phyloP scores from a whole-genome alignment of 2,329 filamentous ascomycete species.

The Botrytis squamosa region DNA sequence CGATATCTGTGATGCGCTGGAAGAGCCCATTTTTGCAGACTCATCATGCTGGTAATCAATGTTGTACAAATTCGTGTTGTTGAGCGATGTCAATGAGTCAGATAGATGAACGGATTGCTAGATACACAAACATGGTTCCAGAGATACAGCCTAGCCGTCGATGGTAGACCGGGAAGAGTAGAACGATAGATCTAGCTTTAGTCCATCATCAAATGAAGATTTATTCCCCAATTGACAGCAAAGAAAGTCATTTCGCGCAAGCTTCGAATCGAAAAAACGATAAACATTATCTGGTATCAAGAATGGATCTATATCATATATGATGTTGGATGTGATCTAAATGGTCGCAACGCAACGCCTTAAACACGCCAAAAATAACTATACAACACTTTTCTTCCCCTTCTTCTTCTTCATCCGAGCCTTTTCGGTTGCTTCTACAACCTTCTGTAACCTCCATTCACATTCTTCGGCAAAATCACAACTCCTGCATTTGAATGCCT shows the following conservation, averaged over 20 bases:
- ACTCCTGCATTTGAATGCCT: slow-evolving; percentile 81
- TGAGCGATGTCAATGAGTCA: not conserved
- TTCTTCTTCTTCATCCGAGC: slow-evolving; percentile 27
- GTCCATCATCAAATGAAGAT: not conserved
- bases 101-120: not conserved
- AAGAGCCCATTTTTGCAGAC: not conserved
- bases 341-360: not conserved
- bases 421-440: slow-evolving; percentile 52
- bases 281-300: not conserved
- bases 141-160: not conserved
- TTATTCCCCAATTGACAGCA: not conserved
- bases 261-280: not conserved
- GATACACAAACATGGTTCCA: not conserved
- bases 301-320: not conserved
- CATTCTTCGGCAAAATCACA: slow-evolving; percentile 83
- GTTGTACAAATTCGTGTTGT: not conserved
- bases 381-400: slow-evolving; percentile 15
- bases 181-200: too few relatives aligned
- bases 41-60: not conserved
- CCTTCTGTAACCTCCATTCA: slow-evolving; percentile 70
- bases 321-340: not conserved
- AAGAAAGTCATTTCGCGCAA: not conserved
- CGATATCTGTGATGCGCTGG: not conserved
- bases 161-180: not conserved
- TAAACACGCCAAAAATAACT: not conserved